Conservation (phyloP, 306 rosid species). For the Medicago ruthenica region DNA sequence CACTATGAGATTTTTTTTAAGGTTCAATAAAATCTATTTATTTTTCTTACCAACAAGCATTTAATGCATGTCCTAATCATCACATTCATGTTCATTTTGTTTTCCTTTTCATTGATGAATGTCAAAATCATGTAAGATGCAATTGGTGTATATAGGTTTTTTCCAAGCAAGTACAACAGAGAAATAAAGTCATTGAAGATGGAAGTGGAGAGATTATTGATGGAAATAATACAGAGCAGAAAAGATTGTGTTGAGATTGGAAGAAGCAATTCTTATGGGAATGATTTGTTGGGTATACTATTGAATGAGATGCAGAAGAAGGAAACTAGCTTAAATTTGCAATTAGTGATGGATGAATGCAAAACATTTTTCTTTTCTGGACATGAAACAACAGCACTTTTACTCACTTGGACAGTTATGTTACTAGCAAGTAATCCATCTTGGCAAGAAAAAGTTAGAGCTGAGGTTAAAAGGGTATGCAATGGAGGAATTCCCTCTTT, state of each 20-base stretch:
- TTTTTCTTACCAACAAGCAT: not conserved
- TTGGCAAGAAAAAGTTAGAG: constrained; percentile 84
- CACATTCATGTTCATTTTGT: not conserved
- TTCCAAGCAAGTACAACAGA: constrained; percentile 92
- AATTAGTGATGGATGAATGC: constrained; percentile 91
- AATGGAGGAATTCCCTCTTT: constrained; percentile 60
- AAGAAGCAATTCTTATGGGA: constrained; percentile 76
- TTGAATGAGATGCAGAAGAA: constrained; percentile 75
- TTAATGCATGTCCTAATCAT: constrained; percentile 9
- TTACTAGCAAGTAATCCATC: constrained; percentile 70
- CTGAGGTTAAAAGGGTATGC: constrained; percentile 65
- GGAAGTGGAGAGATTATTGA: constrained; percentile 83
- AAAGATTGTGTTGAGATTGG: constrained; percentile 87
- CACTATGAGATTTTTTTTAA: no score
- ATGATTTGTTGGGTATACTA: constrained; percentile 81
- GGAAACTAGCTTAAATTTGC: constrained; percentile 66
- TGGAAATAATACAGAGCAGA: constrained; percentile 90
- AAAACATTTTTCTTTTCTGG: constrained; percentile 98
- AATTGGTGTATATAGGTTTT: constrained; percentile 52
- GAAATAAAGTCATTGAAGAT: constrained; percentile 78
- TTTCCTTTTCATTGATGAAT: not conserved
- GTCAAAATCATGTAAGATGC: not conserved
- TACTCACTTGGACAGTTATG: constrained; percentile 96
- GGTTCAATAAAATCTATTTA: no score
- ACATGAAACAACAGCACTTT: constrained; percentile 88